Evolutionary conservation across 2,329 filamentous ascomycete genomes (phyloP).

Genomic region (Chlorencoelia australis): DNA sequence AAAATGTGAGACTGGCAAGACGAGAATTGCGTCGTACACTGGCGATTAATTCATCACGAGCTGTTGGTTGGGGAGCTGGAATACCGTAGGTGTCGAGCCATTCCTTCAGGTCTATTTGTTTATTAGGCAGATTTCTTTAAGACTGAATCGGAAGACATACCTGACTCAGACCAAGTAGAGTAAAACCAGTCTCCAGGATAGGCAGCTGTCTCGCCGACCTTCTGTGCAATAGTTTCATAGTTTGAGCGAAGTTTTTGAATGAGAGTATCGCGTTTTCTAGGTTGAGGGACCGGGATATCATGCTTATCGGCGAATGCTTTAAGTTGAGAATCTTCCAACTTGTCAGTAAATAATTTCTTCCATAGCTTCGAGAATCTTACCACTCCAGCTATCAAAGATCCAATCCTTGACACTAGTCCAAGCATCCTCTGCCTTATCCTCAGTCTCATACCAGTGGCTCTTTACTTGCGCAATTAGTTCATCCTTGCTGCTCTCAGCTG

Average conservation of each 20-base stretch:
- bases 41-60: constrained; percentile 80
- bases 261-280: constrained; percentile 73
- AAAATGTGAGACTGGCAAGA: constrained; percentile 59
- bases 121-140: constrained; percentile 8
- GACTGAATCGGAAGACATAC: constrained; percentile 10
- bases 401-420: constrained; percentile 71
- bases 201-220: constrained; percentile 61
- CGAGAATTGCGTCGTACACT: constrained; percentile 85
- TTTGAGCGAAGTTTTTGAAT: constrained; percentile 68
- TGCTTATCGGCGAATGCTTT: constrained; percentile 89
- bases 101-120: constrained; percentile 62
- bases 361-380: neutral
- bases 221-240: constrained; percentile 70
- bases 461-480: constrained; percentile 60
- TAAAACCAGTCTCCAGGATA: constrained; percentile 97
- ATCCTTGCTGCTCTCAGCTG: constrained; percentile 59
- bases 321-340: constrained; percentile 71
- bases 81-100: constrained; percentile 87
- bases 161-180: constrained; percentile 73
- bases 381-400: constrained; percentile 68
- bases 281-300: constrained; percentile 74
- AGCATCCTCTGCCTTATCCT: constrained; percentile 63
- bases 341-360: neutral
- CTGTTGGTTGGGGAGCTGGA: constrained; percentile 72
- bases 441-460: constrained; percentile 66